Base-by-base conservation (phyloP, 441 rosid species). In the Melastoma candidum region DNA sequence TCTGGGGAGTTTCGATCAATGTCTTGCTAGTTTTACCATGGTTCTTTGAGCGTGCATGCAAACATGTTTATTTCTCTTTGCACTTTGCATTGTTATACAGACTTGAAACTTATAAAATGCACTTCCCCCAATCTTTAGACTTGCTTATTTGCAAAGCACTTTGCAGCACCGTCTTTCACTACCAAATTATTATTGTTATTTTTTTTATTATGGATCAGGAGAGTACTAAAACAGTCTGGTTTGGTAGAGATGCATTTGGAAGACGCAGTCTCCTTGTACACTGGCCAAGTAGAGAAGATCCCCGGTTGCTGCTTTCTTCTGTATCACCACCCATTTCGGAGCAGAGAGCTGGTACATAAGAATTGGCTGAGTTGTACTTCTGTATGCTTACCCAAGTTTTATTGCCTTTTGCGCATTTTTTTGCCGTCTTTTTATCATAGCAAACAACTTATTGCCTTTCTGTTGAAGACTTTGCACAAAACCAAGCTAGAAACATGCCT, bases 201-300 rank as follows among this genome's bases (percentile, higher is more conserved):
- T 67, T 26, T 46, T 7, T 3, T 53, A 50, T 32, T 32, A 8
- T 41, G 49, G 27, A 26, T 47, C 60, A 90, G 97, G 73, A 75
- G 70, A 71, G 74, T 70, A 79, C 95, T 48, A 79, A 69, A 71
- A 87, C 87, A 10, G n/a, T 87, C 29, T 90, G 96, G 96, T 90
- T 90, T 73, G 95, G 93, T 71, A 75, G 83, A 54, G 96, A 84
- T 78, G 92, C 88, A 22, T 78, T 84, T 65, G 93, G 96, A 49
- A 69, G 96, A 64, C 73, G 95, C 66, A 87, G 97, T 63, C 84
- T 90, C 13, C 87, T 90, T 67, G 90, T 87, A 68, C 96, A 83
- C 64, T 81, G 93, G 95, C 95, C 96, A 43, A 79, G 78, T 6
- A 46, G 17, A 22, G 76, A 79, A 66, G 95, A 83, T 58, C 51